A percentile compares a stretch with the other conserved stretches of the same genome.
Evolutionary conservation across 1,284 basidiomycete genomes (phyloP).

Genomic region (Papiliotrema laurentii): DNA sequence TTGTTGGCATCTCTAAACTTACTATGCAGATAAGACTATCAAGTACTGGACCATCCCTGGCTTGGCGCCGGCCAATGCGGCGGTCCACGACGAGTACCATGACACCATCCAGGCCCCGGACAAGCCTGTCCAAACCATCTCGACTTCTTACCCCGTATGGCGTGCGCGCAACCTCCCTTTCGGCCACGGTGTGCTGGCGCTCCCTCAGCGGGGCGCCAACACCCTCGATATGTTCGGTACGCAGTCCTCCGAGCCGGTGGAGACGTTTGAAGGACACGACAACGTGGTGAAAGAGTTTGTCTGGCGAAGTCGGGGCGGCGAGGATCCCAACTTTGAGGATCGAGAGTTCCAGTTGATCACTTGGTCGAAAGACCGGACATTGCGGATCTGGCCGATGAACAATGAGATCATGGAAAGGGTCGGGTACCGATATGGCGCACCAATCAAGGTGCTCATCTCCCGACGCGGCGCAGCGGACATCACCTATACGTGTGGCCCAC

Average conservation of each 20-base stretch:
- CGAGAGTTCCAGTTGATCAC: conserved; percentile 88
- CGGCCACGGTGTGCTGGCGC: conserved; percentile 78
- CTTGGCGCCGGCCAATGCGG: conserved; percentile 17
- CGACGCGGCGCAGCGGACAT: conserved; percentile 47
- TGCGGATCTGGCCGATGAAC: conserved; percentile 87
- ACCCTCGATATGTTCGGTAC: conserved; percentile 75
- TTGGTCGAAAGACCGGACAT: conserved; percentile 91
- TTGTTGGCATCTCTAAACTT: background rate
- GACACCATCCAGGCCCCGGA: conserved; percentile 20
- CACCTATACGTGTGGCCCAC: conserved; percentile 36
- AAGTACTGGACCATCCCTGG: conserved; percentile 67
- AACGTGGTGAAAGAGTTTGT: conserved; percentile 98
- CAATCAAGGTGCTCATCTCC: conserved; percentile 53
- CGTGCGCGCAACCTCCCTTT: conserved; percentile 89
- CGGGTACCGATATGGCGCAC: conserved; percentile 52
- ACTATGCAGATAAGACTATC: conserved; percentile 68
- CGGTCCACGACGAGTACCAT: conserved; percentile 18
- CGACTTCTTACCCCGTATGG: conserved; percentile 88
- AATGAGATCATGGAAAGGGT: conserved; percentile 52
- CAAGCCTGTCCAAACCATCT: conserved; percentile 59
- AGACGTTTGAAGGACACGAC: conserved; percentile 79
- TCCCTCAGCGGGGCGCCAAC: conserved; percentile 85
- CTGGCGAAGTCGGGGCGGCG: conserved; percentile 67
- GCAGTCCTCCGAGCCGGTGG: conserved; percentile 49
- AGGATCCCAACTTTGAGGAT: conserved; percentile 54